A percentile compares a stretch with the other conserved stretches of the same genome.
Evolutionary conservation across 225 moss, liverwort and hornwort species (phyloP).

Genomic region (Rhytidiadelphus loreus): DNA sequence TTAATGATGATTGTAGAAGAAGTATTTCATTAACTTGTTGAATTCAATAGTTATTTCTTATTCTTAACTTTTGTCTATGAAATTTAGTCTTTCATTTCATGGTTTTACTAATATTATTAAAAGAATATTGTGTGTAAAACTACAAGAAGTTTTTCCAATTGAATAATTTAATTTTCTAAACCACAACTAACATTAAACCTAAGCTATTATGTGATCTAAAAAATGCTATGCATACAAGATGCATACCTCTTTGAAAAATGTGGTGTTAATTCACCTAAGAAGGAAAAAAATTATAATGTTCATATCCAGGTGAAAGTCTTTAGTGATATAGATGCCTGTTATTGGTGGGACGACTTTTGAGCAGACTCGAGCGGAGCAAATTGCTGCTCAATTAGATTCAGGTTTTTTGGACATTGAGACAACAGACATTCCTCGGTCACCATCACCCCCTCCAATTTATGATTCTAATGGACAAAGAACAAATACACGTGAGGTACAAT

Average conservation of each 20-base stretch:
- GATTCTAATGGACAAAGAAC: conserved; percentile 78
- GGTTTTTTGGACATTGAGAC: conserved; percentile 63
- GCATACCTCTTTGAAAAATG: neutral
- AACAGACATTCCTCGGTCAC: conserved; percentile 44
- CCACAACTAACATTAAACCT: neutral
- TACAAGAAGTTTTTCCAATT: neutral
- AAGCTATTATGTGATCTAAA: neutral
- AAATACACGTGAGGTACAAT: conserved; percentile 63
- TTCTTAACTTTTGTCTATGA: neutral
- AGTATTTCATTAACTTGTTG: neutral
- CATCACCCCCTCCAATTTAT: conserved; percentile 84
- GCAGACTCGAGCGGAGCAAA: conserved; percentile 99
- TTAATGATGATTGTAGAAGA: neutral
- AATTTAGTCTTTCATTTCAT: neutral
- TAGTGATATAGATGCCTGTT: conserved; percentile 90
- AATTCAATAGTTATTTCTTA: neutral
- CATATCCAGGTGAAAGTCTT: conserved; percentile 85
- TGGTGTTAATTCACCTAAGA: conserved; percentile 34
- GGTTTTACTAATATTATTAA: neutral
- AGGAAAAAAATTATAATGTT: conserved; percentile 30
- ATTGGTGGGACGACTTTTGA: conserved; percentile 97
- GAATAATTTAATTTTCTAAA: neutral
- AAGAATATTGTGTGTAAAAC: neutral
- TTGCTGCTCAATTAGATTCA: conserved; percentile 78
- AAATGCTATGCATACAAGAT: neutral